Base-by-base conservation (phyloP, 805 yeast species). In the Yamadazyma nakazawae region DNA sequence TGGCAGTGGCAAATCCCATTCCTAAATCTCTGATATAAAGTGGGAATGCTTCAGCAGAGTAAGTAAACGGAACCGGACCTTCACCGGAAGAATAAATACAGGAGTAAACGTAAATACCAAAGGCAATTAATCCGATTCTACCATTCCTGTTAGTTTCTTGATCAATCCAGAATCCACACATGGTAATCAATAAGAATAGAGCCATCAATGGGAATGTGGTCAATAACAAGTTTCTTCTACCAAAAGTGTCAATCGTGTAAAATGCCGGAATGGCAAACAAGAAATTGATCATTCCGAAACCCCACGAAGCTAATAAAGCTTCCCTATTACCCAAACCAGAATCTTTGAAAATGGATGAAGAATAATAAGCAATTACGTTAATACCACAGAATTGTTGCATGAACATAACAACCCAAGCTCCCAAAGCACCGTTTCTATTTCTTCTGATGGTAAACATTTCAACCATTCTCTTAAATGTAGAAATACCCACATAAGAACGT, bases 331-430 rank as follows among this genome's bases (percentile, higher is more conserved):
- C 64, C 64, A 84, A 82, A 37, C 85, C 85, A 18, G 90, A 80
- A 47, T 82, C 76, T 18, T 75, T 64, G 67, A 88, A 88, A 48
- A 88, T 88, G 9, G 85, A 74, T 0, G 94, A 83, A 1, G 92
- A 85, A 65, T 86, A 88, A 67, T 87, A 85, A 16, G 95, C 92
- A 66, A 88, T 87, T 44, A 88, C 92, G 59, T 88, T 88, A 63
- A 88, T 80, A 56, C 96, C 96, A 67, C 96, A 88, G 69, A 88
- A 85, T 63, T 88, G 96, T 70, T 88, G 96, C 88, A 85, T 84
- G 60, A 88, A 85, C 81, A 89, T 88, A 49, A 83, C 88, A 53
- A 88, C 76, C 78, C 85, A 84, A 3, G 95, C 81, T 46, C 88
- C 96, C 47, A 84, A 55, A 7, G 88, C 81, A 44, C 94, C 95